Evolutionary conservation across 768 basidiomycete genomes (phyloP).

Genomic region (Termitomyces sp.): DNA sequence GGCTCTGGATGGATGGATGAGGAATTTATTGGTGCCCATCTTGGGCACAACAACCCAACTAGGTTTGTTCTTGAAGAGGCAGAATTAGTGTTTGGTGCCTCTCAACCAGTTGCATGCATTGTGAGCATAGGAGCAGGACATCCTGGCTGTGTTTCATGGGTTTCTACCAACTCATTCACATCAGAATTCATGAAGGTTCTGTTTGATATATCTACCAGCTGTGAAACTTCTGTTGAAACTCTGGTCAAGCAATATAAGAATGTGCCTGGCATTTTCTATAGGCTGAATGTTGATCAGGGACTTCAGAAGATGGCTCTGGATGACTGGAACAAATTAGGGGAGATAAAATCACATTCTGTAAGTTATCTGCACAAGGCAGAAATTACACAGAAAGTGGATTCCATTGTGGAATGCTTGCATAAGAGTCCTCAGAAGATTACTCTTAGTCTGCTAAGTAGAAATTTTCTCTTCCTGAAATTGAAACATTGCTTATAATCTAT

Average conservation of each 20-base stretch:
- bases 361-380: background rate
- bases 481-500: background rate
- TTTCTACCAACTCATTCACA: too few relatives aligned
- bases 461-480: too few relatives aligned
- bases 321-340: background rate
- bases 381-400: background rate
- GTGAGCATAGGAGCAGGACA: slow-evolving; percentile 3
- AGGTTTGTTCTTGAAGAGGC: background rate
- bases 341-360: background rate
- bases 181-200: background rate
- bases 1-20: background rate
- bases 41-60: background rate
- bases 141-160: background rate
- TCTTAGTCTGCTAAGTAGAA: background rate
- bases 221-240: background rate
- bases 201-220: background rate
- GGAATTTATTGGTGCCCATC: background rate
- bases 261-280: background rate
- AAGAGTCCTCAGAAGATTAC: background rate
- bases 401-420: background rate
- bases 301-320: background rate
- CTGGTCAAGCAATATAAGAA: background rate
- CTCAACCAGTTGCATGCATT: background rate
- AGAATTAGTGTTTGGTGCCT: background rate
- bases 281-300: slow-evolving; percentile 1